Base-by-base conservation (phyloP, 2,329 filamentous ascomycete genomes). In the Fusarium virguliforme region DNA sequence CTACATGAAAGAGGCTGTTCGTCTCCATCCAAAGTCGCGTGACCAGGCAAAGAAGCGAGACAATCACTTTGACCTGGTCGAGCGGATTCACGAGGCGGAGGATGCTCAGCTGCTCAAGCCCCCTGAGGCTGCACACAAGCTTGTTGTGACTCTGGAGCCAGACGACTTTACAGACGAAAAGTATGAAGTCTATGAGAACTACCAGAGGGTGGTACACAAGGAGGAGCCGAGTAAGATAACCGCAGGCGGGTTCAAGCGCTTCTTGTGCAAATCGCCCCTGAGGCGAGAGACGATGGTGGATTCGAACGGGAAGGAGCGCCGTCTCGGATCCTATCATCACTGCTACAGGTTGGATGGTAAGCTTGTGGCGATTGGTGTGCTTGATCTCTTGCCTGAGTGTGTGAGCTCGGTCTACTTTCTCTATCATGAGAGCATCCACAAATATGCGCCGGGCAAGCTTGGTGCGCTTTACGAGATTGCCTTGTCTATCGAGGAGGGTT, bases 341-440 rank as follows among this genome's bases (percentile, higher is more conserved):
- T 94, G 92, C 81, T 95, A 95, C 78, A 87, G 93, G 32, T 83
- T 96, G 3, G 92, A 96, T 75, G 93, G 92, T 24, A 85, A 89
- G 55, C 84, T 96, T 13, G 89, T 95, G 26, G 93, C 93, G 3
- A 87, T 96, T 70, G 91, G 91, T 0, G 91, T 96, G 1, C 83
- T 96, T 6, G 93, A 96, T 77, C 84, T 96, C 8, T 83, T 96
- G 1, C 93, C 93, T 0, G 84, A 93, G 64, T 91, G 89, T 71
- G 91, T 96, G 55, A 95, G 92, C 74, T 91, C 91, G 5, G 93
- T 96, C 10, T 96, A 96, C 81, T 94, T 96, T 77, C 82, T 96
- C 67, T 96, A 96, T 76, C 88, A 95, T 75, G 89, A 91, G 75
- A 92, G 92, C 69, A 89, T 94, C 59, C 89, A 92, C 72, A 84